Base-by-base conservation (phyloP, 2,329 filamentous ascomycete genomes). In the Leptographium lundbergii region DNA sequence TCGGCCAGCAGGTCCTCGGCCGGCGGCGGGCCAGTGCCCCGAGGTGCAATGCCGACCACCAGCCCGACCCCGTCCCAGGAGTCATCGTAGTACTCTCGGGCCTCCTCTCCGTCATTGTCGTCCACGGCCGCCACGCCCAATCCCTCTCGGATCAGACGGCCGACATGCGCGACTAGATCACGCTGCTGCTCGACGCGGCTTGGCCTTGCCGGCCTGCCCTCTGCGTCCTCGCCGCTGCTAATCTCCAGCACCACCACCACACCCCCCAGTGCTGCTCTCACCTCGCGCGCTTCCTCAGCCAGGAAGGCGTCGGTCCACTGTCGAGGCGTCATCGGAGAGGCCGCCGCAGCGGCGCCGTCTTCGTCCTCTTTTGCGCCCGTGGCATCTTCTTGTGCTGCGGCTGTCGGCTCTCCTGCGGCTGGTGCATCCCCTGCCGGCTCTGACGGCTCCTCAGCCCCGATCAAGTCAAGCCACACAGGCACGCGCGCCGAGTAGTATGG, bases 1-100 rank as follows among this genome's bases (percentile, higher is more conserved):
- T 79, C 77, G 32, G 83, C 81, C 14, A 78, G 70, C 45, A 75
- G 74, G 36, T 68, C 68, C 22, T 69, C 64, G 7, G 24, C 55
- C 4, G 57, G 54, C 19, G 59, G 50, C 2, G 42, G 45, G 5
- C 54, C 54, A 17, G 50, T 51, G n/a, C 45, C 59, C 32, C 67
- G 68, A 52, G 72, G 72, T 25, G 74, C 77, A 34, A 87, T 75
- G 0, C 79, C 82, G 1, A 87, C 71, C 1, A 78, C 85, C 14
- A 88, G 65, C 19, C 76, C 74, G 0, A 86, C 81, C 0, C 84
- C 85, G 59, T 87, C 84, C 84, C 84, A 87, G 2, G 74, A 55
- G 22, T 59, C 59, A 9, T 57, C 58, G 29, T 59, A 65, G 59
- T 82, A 81, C 63, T 86, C 82, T 79, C 81, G 84, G 62, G 79